These are phyloP conservation scores for Talaromyces sp. DNA, from an alignment of 2,329 filamentous ascomycete genomes.

Conservation along the genomic window DNA sequence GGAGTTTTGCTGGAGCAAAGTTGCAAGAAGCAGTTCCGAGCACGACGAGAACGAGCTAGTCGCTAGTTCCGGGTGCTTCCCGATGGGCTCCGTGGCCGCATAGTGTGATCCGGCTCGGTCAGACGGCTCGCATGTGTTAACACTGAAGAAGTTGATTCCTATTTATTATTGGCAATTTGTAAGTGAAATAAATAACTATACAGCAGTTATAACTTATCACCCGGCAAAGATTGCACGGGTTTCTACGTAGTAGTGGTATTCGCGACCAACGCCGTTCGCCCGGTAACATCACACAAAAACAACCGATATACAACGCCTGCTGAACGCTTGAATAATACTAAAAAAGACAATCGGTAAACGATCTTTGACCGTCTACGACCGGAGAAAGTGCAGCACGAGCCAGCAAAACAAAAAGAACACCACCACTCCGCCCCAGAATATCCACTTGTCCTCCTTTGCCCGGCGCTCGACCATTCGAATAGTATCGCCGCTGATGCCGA, in stretches of 20 bases:
- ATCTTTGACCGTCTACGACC: constrained; percentile 43
- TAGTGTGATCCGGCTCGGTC: too few species aligned
- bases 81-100: neutral
- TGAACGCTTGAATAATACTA: constrained; percentile 3
- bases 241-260: neutral
- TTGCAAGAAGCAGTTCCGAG: constrained; percentile 1
- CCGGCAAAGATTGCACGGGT: too few species aligned
- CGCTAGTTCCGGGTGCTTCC: constrained; percentile 4
- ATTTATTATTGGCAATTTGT: too few species aligned
- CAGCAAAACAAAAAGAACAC: constrained; percentile 91
- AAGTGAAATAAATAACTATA: too few species aligned
- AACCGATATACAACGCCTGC: constrained; percentile 7
- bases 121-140: neutral
- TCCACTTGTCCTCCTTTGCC: constrained; percentile 95
- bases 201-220: too few species aligned
- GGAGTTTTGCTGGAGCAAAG: constrained; percentile 18
- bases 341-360: neutral
- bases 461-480: constrained; percentile 94
- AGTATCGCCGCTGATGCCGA: constrained; percentile 90
- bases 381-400: constrained; percentile 78
- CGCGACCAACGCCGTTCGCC: neutral
- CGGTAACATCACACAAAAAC: neutral
- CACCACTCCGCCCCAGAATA: constrained; percentile 82
- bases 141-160: too few species aligned
- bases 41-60: neutral